Base-by-base conservation (phyloP, 2,329 filamentous ascomycete species). In the Aspergillus cejpii region DNA sequence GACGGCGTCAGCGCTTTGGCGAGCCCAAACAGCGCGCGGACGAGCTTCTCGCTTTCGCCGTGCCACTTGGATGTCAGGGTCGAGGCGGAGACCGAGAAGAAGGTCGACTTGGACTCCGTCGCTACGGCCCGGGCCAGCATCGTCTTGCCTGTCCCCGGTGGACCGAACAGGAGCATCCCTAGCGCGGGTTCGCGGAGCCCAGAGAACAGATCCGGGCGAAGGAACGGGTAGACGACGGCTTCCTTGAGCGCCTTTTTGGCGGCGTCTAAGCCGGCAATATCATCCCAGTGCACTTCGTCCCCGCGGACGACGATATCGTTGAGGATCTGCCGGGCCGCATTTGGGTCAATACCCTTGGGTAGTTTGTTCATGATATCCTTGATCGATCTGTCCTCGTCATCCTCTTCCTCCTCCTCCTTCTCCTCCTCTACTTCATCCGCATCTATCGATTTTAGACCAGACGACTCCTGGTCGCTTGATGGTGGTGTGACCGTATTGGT, bases 121-220 rank as follows among this genome's bases (percentile, higher is more conserved):
- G 92, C 92, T 0, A 97, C 91, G 6, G 88, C 89, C 52, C 92
- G 80, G 7, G 92, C 92, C 28, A 98, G 74, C 92, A 98, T 98
- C 0, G 92, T 98, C 68, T 98, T 98, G 41, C 92, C 92, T 0
- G 92, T 98, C n/a, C 92, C 92, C 0, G 92, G 92, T 1, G 92
- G 92, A 0, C 92, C 92, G 61, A 98, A 98, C 1, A 98, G 75
- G 1, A 98, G 75, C 87, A 98, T 97, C 5, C 92, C 92, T 46
- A 89, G 77, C 11, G 92, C 91, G 15, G 92, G 92, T 62, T 98
- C 92, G 29, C 92, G 84, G 8, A 98, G 75, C 0, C 92, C 92
- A 79, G 91, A 92, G 70, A 98, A 98, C 2, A 98, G 72, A 66
- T 98, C 92, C 1, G 92, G 92, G 1, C 92, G 84, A 8, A 98